A percentile compares a stretch with the other conserved stretches of the same genome.
phyloP scores from a whole-genome alignment of 192 early-diverging fungal genomes.

The Cladochytrium replicatum region DNA sequence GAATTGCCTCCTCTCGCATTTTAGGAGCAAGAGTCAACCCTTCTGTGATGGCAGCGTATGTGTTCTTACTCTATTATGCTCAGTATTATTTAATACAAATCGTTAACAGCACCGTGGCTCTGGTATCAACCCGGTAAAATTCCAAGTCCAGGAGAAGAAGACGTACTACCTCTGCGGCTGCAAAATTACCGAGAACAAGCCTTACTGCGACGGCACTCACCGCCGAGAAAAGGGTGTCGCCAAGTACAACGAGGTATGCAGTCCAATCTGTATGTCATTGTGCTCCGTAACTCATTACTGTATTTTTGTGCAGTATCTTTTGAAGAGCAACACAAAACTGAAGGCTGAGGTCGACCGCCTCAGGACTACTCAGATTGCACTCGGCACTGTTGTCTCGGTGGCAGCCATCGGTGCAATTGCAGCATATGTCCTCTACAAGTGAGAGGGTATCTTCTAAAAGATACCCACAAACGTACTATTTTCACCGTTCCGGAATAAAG shows the following conservation, averaged over 20 bases:
- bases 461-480: too few relatives aligned
- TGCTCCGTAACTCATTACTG: not conserved
- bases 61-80: not conserved
- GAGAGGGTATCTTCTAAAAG: too few relatives aligned
- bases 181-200: conserved; percentile 12
- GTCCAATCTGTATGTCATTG: not conserved
- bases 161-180: conserved; percentile 31
- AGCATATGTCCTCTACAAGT: too few relatives aligned
- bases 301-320: conserved; percentile 11
- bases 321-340: conserved; percentile 28
- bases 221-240: conserved; percentile 26
- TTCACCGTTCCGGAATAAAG: too few relatives aligned
- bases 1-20: conserved; percentile 3
- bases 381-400: too few relatives aligned
- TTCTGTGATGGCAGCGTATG: conserved; percentile 30
- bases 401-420: too few relatives aligned
- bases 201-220: conserved; percentile 37
- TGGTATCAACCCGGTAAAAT: conserved; percentile 19
- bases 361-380: too few relatives aligned
- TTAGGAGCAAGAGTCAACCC: conserved; percentile 20
- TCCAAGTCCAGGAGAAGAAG: conserved; percentile 24
- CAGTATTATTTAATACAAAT: not conserved
- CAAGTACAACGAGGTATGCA: conserved; percentile 26
- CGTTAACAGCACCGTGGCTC: conserved; percentile 22
- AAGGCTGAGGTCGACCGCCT: conserved; percentile 13